These are phyloP conservation scores for Trichoderma gracile DNA, from an alignment of 2,329 filamentous ascomycete genomes.

Conservation along the genomic window DNA sequence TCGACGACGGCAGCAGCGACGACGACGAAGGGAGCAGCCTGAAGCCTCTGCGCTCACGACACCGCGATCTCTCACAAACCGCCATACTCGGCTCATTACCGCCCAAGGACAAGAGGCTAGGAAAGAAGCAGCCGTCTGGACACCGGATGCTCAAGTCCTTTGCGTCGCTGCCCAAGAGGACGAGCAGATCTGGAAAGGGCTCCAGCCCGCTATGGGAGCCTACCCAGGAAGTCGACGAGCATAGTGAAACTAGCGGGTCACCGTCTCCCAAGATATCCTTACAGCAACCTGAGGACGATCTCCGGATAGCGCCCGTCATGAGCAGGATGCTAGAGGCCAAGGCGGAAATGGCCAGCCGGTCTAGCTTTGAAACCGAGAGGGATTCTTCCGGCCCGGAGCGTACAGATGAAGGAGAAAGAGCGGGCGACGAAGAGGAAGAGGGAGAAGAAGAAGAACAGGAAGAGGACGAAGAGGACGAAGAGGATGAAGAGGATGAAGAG, in stretches of 20 bases:
- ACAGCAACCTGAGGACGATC: slow-evolving; percentile 36
- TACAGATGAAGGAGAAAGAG: slow-evolving; percentile 32
- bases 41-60: slow-evolving; percentile 48
- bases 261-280: slow-evolving; percentile 30
- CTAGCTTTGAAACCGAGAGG: slow-evolving; percentile 58
- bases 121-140: slow-evolving; percentile 61
- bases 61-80: slow-evolving; percentile 44
- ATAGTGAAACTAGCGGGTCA: slow-evolving; percentile 33
- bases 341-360: slow-evolving; percentile 61
- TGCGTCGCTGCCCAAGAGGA: slow-evolving; percentile 56
- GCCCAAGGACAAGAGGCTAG: slow-evolving; percentile 34
- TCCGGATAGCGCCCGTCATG: slow-evolving; percentile 68
- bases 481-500: slow-evolving; percentile 23
- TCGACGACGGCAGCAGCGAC: slow-evolving; percentile 77
- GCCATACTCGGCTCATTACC: slow-evolving; percentile 41
- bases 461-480: slow-evolving; percentile 38
- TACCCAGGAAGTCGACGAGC: slow-evolving; percentile 39
- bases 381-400: slow-evolving; percentile 44
- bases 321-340: slow-evolving; percentile 75
- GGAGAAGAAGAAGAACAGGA: slow-evolving; percentile 29
- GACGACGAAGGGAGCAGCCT: slow-evolving; percentile 65
- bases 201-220: slow-evolving; percentile 44
- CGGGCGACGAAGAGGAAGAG: slow-evolving; percentile 29
- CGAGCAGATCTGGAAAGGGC: slow-evolving; percentile 46
- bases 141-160: slow-evolving; percentile 67